Percentiles rank a stretch among this genome's conserved stretches.
Conservation (phyloP, 306 rosid genomes). For the Dalbergia cochinchinensis region DNA sequence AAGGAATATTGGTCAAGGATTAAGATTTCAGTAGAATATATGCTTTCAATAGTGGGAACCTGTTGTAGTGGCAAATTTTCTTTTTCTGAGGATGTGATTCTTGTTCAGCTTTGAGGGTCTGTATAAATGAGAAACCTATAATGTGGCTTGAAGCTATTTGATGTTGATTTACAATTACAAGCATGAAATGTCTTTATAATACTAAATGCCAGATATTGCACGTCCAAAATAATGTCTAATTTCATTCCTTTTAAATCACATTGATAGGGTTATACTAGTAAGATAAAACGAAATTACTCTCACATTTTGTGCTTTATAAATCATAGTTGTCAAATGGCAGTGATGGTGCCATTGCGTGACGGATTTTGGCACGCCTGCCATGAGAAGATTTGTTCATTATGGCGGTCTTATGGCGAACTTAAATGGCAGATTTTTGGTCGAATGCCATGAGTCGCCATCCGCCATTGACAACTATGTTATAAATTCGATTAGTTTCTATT, state of each 20-base stretch:
- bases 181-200: conserved; percentile 20
- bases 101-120: conserved; percentile 14
- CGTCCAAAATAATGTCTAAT: conserved; percentile 26
- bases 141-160: conserved; percentile 13
- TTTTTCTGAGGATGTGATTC: conserved; percentile 22
- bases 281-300: conserved; percentile 8
- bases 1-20: conserved; percentile 22
- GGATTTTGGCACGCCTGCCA: no score
- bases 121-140: conserved; percentile 31
- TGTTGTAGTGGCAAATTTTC: background rate
- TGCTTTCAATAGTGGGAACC: background rate
- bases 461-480: no score
- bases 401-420: no score
- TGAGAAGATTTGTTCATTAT: no score
- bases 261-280: conserved; percentile 14
- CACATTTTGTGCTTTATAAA: conserved; percentile 7
- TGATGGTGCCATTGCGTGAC: no score
- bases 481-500: conserved; percentile 14
- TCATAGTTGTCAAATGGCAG: no score
- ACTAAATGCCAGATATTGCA: conserved; percentile 20
- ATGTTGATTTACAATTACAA: conserved; percentile 1
- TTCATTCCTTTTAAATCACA: conserved; percentile 10
- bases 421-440: no score
- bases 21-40: background rate
- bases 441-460: no score